A percentile compares a stretch with the other conserved stretches of the same genome.
phyloP scores from a whole-genome alignment of 2,329 filamentous ascomycete genomes.

The Aspergillus bombycis region DNA sequence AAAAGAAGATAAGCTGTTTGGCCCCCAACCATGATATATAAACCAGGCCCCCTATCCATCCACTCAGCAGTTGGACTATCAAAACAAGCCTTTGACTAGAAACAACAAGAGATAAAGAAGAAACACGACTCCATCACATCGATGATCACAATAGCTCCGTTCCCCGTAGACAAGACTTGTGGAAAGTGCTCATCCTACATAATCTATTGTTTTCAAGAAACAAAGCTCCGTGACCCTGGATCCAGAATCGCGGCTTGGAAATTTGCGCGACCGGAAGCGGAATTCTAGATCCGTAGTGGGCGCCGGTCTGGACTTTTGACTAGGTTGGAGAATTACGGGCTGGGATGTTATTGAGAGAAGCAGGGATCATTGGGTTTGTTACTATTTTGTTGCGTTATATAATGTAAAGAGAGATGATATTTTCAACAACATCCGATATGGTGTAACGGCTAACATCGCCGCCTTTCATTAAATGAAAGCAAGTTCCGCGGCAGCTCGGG shows the following conservation, averaged over 20 bases:
- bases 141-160: neutral
- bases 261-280: neutral
- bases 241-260: neutral
- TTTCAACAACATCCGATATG: conserved; percentile 14
- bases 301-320: neutral
- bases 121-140: neutral
- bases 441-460: conserved; percentile 22
- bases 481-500: conserved; percentile 17
- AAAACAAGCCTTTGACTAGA: conserved; percentile 3
- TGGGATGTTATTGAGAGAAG: too few relatives aligned
- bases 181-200: too few relatives aligned
- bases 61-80: neutral
- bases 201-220: neutral
- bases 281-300: neutral
- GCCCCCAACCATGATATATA: neutral
- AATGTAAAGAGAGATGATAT: fast-evolving
- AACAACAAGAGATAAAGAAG: neutral
- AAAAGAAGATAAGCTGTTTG: neutral
- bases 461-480: conserved; percentile 14
- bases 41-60: neutral
- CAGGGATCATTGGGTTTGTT: neutral
- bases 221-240: neutral
- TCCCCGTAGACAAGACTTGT: too few relatives aligned
- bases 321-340: neutral
- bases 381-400: too few relatives aligned